A percentile compares a stretch with the other conserved stretches of the same genome.
phyloP scores from a whole-genome alignment of 1,284 basidiomycete species.

The Cryptococcus wingfieldii region DNA sequence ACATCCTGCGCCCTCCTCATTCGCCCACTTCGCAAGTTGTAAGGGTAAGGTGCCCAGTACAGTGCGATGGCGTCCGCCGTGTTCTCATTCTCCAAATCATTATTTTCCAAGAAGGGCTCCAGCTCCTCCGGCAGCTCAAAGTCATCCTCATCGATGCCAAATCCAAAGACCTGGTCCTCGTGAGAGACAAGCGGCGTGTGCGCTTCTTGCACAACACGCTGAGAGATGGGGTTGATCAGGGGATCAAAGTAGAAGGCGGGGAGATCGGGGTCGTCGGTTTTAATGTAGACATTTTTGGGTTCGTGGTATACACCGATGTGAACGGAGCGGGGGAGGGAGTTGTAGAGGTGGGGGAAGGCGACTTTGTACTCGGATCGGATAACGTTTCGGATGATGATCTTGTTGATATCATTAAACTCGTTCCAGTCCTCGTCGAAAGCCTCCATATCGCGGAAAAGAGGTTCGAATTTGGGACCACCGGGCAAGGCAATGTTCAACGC shows the following conservation, averaged over 20 bases:
- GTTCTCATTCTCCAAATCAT: constrained; percentile 79
- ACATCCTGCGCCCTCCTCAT: constrained; percentile 94
- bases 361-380: constrained; percentile 99
- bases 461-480: constrained; percentile 97
- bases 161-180: constrained; percentile 86
- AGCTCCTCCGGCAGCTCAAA: constrained; percentile 81
- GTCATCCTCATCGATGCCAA: constrained; percentile 69
- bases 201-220: constrained; percentile 76
- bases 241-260: constrained; percentile 99
- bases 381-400: constrained; percentile 98
- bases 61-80: constrained; percentile 96
- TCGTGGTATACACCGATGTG: constrained; percentile 87
- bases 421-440: constrained; percentile 99
- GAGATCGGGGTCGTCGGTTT: constrained; percentile 96
- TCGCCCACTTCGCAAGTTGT: constrained; percentile 83
- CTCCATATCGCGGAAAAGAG: constrained; percentile 85
- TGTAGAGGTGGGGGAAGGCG: constrained; percentile 98
- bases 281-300: constrained; percentile 97
- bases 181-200: constrained; percentile 78
- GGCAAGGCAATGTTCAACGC: constrained; percentile 97
- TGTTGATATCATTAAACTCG: constrained; percentile 99
- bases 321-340: constrained; percentile 93
- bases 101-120: constrained; percentile 76
- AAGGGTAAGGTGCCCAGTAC: constrained; percentile 98
- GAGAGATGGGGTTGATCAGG: constrained; percentile 91